phyloP scores from a whole-genome alignment of 768 basidiomycete species.

The Tricholoma terreum region DNA sequence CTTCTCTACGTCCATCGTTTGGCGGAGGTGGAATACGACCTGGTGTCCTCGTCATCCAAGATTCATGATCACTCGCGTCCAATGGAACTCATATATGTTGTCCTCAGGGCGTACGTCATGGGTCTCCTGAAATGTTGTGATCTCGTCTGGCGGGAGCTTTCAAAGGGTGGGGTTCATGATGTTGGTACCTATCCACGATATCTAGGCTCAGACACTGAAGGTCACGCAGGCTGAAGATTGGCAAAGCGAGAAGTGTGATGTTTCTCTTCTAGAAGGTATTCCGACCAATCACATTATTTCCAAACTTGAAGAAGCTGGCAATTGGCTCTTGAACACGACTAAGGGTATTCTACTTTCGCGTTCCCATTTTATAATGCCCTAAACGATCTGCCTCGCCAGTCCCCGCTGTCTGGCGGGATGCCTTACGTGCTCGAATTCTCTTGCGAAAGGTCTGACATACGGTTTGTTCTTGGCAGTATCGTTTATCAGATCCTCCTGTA shows the following conservation, averaged over 20 bases:
- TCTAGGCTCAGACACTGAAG: neutral
- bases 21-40: conserved; percentile 56
- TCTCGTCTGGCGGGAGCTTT: conserved; percentile 76
- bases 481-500: conserved; percentile 17
- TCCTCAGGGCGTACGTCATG: conserved; percentile 63
- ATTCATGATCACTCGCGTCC: conserved; percentile 47
- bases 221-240: conserved; percentile 72
- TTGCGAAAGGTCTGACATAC: conserved; percentile 51
- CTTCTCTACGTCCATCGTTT: conserved; percentile 70
- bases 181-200: conserved; percentile 43
- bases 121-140: conserved; percentile 81
- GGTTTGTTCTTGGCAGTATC: neutral
- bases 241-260: conserved; percentile 86
- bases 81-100: conserved; percentile 59
- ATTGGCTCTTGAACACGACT: conserved; percentile 52
- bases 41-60: conserved; percentile 27
- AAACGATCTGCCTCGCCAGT: conserved; percentile 28
- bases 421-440: conserved; percentile 48
- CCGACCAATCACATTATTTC: conserved; percentile 50
- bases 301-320: conserved; percentile 56
- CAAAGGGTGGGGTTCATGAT: conserved; percentile 73
- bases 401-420: conserved; percentile 45
- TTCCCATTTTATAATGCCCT: neutral
- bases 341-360: conserved; percentile 33
- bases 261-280: conserved; percentile 66